Conservation (phyloP, 2,329 filamentous ascomycete genomes). For the Scorias spongiosa region DNA sequence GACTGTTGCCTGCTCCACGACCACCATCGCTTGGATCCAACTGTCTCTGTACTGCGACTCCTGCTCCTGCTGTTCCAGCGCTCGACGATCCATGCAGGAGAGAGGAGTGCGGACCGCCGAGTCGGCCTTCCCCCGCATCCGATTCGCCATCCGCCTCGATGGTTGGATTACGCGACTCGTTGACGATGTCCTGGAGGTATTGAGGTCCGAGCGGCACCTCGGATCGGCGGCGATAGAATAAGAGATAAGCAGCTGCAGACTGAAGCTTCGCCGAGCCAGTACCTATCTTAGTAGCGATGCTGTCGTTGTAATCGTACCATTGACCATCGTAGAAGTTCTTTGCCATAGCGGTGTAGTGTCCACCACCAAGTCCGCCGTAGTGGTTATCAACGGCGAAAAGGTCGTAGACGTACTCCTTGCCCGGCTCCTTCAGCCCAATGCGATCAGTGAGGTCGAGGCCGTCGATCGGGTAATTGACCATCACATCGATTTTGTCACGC, state of each 20-base stretch:
- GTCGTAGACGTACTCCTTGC: constrained; percentile 76
- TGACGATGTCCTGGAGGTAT: constrained; percentile 55
- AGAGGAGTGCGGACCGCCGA: constrained; percentile 59
- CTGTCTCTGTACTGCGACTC: constrained; percentile 16
- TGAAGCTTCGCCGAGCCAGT: constrained; percentile 7
- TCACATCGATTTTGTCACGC: constrained; percentile 78
- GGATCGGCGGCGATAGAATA: constrained; percentile 88
- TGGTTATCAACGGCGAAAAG: constrained; percentile 94
- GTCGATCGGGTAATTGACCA: constrained; percentile 83
- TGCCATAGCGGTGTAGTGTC: constrained; percentile 89
- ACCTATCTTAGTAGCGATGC: constrained; percentile 21
- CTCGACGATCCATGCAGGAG: constrained; percentile 85
- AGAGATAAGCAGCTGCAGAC: constrained; percentile 67
- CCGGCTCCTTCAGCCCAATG: constrained; percentile 65
- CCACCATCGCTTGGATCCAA: constrained; percentile 8
- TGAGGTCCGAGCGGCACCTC: constrained; percentile 62
- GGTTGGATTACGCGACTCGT: constrained; percentile 41
- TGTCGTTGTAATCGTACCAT: constrained; percentile 97
- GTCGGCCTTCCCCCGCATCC: constrained; percentile 33
- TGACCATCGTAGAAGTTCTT: constrained; percentile 78
- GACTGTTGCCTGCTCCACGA: constrained; percentile 12
- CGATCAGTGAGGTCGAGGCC: constrained; percentile 68
- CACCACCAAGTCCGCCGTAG: constrained; percentile 81
- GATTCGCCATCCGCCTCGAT: constrained; percentile 30
- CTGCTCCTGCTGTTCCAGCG: constrained; percentile 65